phyloP scores from a whole-genome alignment of 352 stramenopile species.

The Phytophthora idaei region DNA sequence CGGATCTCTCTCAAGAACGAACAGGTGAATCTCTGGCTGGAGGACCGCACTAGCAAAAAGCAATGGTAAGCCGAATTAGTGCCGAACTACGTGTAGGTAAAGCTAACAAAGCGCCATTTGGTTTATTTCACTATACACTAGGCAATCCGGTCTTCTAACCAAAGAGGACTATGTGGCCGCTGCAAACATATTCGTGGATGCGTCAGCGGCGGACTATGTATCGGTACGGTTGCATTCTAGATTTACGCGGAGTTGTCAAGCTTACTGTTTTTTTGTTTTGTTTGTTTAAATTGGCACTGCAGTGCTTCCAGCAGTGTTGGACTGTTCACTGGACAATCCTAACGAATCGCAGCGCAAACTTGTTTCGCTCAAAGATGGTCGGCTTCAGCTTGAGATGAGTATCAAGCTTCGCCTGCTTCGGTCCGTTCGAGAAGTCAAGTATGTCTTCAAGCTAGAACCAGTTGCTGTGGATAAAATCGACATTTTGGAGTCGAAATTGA shows the following conservation, averaged over 20 bases:
- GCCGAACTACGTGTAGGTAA: not conserved
- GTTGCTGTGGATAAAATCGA: constrained; percentile 20
- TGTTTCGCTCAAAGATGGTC: not conserved
- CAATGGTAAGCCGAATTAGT: constrained; percentile 11
- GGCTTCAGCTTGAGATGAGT: constrained; percentile 15
- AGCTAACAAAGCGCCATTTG: not conserved
- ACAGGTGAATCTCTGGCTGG: constrained; percentile 26
- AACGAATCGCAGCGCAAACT: constrained; percentile 13
- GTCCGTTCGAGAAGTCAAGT: constrained; percentile 13
- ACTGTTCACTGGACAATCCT: constrained; percentile 1
- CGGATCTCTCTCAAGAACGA: constrained; percentile 13
- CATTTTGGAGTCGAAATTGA: constrained; percentile 29
- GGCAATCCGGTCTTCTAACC: constrained; percentile 25
- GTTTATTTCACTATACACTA: not conserved
- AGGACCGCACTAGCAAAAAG: constrained; percentile 20
- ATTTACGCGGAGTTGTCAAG: too few species aligned
- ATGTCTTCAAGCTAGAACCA: constrained; percentile 17
- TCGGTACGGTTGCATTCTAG: constrained; percentile 15
- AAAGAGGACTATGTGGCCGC: constrained; percentile 26
- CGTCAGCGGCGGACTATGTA: constrained; percentile 18
- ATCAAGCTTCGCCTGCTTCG: constrained; percentile 17
- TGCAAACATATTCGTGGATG: constrained; percentile 26
- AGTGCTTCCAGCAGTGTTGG: constrained; percentile 26
- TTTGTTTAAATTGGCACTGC: not conserved
- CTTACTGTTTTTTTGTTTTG: not conserved